A percentile compares a stretch with the other conserved stretches of the same genome.
Conservation (phyloP, 2,329 filamentous ascomycete species). For the Beauveria brongniartii region DNA sequence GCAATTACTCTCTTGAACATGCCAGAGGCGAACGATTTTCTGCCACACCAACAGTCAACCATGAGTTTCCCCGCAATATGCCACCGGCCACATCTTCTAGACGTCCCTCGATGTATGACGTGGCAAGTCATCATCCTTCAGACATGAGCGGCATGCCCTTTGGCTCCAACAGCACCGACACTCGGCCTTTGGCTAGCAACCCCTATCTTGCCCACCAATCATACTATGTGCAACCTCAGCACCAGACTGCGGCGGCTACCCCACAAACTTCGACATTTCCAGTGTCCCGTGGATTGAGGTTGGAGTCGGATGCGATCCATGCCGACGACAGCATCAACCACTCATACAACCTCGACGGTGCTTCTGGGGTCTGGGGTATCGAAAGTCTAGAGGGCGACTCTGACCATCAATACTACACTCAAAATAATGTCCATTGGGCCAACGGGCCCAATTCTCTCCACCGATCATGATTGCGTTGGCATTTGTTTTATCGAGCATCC, state of each 20-base stretch:
- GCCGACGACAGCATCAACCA: not conserved
- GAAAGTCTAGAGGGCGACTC: not conserved
- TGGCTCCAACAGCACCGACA: constrained; percentile 10
- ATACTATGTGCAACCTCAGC: constrained; percentile 16
- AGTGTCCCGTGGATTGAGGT: constrained; percentile 15
- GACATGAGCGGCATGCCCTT: constrained; percentile 14
- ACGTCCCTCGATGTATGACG: constrained; percentile 17
- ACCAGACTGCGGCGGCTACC: constrained; percentile 9
- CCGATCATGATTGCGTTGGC: not conserved
- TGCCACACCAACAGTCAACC: constrained; percentile 13
- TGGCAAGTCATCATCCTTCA: constrained; percentile 9
- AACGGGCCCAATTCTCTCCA: not conserved
- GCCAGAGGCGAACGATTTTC: constrained; percentile 13
- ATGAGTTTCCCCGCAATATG: constrained; percentile 21
- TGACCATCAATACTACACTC: constrained; percentile 5
- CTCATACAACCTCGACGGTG: not conserved
- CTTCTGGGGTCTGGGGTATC: not conserved
- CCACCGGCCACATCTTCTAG: constrained; percentile 14
- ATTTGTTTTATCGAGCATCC: not conserved
- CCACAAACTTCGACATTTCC: constrained; percentile 15
- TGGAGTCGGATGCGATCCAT: constrained; percentile 12
- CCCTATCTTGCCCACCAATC: constrained; percentile 13
- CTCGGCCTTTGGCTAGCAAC: constrained; percentile 5
- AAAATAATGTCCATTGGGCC: not conserved
- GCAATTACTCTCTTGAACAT: constrained; percentile 18